phyloP scores from a whole-genome alignment of 176 grass and related monocot species.

The Leersia perrieri region DNA sequence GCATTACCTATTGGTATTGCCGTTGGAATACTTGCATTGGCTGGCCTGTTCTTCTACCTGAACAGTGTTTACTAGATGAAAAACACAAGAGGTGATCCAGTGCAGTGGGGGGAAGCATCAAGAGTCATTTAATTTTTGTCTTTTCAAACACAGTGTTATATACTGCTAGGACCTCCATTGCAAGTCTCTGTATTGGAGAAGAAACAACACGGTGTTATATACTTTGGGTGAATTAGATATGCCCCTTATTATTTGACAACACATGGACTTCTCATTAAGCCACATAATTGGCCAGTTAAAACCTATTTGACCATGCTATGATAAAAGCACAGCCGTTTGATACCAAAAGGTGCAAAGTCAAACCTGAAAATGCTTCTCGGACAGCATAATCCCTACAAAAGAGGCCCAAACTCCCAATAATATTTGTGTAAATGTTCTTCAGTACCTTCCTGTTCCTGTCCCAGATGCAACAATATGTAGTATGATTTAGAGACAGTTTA shows the following conservation, averaged over 20 bases:
- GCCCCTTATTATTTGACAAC: not conserved
- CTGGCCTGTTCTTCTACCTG: constrained; percentile 73
- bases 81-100: not conserved
- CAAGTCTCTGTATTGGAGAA: not conserved
- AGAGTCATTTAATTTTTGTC: constrained; percentile 12
- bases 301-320: not conserved
- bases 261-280: not conserved
- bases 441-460: too few species aligned
- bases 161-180: not conserved
- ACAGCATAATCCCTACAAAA: not conserved
- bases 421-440: not conserved
- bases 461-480: too few species aligned
- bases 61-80: constrained; percentile 58
- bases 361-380: not conserved
- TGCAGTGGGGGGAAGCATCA: not conserved
- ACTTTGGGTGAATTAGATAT: not conserved
- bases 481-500: too few species aligned
- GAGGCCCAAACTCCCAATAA: not conserved
- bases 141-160: not conserved
- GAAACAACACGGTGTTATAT: not conserved
- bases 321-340: not conserved
- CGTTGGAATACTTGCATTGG: constrained; percentile 50
- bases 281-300: not conserved
- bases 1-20: constrained; percentile 72
- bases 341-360: not conserved